phyloP scores from a whole-genome alignment of 768 basidiomycete species.

The Kwoniella heveanensis region DNA sequence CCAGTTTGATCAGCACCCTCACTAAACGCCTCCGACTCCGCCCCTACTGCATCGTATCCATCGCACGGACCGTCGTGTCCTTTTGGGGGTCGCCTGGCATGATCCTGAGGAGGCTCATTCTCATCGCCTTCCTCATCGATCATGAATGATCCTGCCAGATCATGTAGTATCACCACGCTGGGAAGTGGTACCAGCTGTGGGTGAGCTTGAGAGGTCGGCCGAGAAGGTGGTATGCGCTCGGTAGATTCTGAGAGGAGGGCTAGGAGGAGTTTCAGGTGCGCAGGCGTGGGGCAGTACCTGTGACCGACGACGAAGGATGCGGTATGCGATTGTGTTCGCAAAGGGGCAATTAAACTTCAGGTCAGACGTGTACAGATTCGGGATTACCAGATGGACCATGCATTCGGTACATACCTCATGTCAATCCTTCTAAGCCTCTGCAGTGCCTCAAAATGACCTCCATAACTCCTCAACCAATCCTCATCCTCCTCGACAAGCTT shows the following conservation, averaged over 20 bases:
- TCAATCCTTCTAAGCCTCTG: conserved; percentile 34
- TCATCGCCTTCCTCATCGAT: conserved; percentile 34
- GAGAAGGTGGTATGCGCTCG: background rate
- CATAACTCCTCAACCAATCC: conserved; percentile 38
- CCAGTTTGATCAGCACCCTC: background rate
- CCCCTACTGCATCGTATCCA: too few species aligned
- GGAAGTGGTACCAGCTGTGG: conserved; percentile 22
- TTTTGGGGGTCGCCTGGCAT: too few species aligned
- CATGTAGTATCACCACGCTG: conserved; percentile 40
- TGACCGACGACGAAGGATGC: background rate
- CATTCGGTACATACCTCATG: conserved; percentile 35
- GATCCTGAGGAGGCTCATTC: conserved; percentile 19
- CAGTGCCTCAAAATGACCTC: conserved; percentile 29
- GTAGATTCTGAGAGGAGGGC: conserved; percentile 28
- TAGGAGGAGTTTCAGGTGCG: conserved; percentile 35
- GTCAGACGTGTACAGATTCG: too few species aligned
- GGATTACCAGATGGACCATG: too few species aligned
- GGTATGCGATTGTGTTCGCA: too few species aligned
- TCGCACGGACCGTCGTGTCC: too few species aligned
- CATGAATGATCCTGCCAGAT: conserved; percentile 42
- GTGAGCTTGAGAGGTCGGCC: background rate
- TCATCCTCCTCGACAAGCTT: conserved; percentile 45
- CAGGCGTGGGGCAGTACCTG: conserved; percentile 40
- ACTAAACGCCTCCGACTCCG: too few species aligned
- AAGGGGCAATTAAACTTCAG: too few species aligned